A percentile compares a stretch with the other conserved stretches of the same genome.
These are phyloP conservation scores for Coprinopsis strossmayeri DNA, from an alignment of 768 basidiomycete species.

Conservation along the genomic window DNA sequence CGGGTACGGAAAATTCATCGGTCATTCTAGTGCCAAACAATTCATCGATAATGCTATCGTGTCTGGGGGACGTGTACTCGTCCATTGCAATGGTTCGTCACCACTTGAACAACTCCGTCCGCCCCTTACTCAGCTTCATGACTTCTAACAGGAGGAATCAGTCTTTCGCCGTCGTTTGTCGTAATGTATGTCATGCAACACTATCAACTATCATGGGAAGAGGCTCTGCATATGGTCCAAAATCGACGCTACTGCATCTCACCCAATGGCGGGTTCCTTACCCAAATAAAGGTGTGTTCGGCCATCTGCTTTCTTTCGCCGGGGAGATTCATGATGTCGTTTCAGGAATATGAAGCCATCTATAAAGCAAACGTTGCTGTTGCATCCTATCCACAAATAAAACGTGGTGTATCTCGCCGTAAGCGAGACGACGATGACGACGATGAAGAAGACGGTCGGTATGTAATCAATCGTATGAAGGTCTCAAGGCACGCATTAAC, in stretches of 20 bases:
- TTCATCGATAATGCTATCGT: conserved; percentile 69
- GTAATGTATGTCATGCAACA: conserved; percentile 93
- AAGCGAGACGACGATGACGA: conserved; percentile 76
- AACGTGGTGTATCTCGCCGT: conserved; percentile 44
- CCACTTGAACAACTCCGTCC: not conserved
- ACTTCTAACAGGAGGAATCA: conserved; percentile 65
- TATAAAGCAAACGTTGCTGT: conserved; percentile 74
- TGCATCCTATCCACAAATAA: conserved; percentile 45
- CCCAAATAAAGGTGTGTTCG: conserved; percentile 73
- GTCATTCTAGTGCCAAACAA: conserved; percentile 71
- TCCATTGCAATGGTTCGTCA: conserved; percentile 79
- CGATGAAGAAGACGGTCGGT: conserved; percentile 40
- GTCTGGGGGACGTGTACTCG: conserved; percentile 68
- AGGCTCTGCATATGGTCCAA: conserved; percentile 82
- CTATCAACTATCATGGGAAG: conserved; percentile 77
- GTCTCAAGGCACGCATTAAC: conserved; percentile 1
- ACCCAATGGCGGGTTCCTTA: conserved; percentile 86
- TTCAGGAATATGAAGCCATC: conserved; percentile 89
- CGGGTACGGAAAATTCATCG: too few relatives aligned
- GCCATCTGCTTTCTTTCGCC: not conserved
- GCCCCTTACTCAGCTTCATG: not conserved
- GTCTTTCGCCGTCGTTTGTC: conserved; percentile 81
- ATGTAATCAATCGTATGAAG: conserved; percentile 1
- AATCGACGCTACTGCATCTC: conserved; percentile 92
- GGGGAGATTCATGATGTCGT: not conserved